These are phyloP conservation scores for Gillenia trifoliata DNA, from an alignment of 306 rosid species.

Conservation along the genomic window DNA sequence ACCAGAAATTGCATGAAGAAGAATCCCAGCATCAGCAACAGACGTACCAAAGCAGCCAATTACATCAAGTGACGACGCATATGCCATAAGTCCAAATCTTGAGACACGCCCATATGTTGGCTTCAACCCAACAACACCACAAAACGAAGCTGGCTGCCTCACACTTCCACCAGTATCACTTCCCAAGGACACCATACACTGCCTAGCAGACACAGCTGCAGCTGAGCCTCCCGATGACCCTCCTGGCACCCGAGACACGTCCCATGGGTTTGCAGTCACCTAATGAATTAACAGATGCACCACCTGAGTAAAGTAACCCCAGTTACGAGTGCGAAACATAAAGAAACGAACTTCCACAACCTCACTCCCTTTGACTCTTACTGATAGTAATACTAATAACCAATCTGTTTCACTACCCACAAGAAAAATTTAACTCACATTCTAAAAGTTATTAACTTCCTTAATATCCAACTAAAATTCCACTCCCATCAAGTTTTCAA, in stretches of 20 bases:
- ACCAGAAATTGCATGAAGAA: constrained; percentile 83
- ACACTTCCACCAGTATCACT: constrained; percentile 99
- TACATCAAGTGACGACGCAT: constrained; percentile 96
- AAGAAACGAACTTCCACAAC: background rate
- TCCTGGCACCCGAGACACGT: constrained; percentile 87
- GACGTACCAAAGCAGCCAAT: constrained; percentile 94
- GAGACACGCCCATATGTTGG: constrained; percentile 97
- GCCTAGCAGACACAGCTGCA: constrained; percentile 96
- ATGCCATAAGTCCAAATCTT: constrained; percentile 91
- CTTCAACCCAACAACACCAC: constrained; percentile 97
- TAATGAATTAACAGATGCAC: constrained; percentile 76
- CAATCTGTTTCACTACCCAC: background rate
- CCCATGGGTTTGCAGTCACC: constrained; percentile 99
- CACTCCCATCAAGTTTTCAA: background rate
- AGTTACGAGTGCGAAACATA: constrained; percentile 42
- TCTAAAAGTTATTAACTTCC: background rate
- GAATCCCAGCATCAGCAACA: constrained; percentile 87
- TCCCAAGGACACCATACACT: constrained; percentile 86
- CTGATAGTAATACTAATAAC: background rate
- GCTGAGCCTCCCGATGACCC: constrained; percentile 99
- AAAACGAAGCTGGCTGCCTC: constrained; percentile 96
- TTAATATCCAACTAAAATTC: constrained; percentile 1
- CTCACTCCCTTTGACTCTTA: background rate
- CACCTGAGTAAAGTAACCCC: constrained; percentile 86
- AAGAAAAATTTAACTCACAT: background rate